Evolutionary conservation across 2,329 filamentous ascomycete genomes (phyloP).

Genomic region (Dissoconium aciculare): DNA sequence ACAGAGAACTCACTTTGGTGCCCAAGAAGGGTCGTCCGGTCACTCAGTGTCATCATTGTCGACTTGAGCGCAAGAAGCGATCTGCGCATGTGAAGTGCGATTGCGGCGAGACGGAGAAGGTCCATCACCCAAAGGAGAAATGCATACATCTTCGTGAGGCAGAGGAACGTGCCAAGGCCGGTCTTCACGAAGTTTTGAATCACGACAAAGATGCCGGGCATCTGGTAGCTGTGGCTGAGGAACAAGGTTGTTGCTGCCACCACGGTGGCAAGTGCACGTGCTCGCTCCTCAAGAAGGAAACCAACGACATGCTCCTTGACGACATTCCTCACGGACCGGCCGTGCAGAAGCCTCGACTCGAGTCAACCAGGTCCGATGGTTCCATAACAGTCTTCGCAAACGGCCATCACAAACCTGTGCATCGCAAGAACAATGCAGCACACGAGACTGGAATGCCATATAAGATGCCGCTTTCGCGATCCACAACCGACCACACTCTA

Average conservation of each 20-base stretch:
- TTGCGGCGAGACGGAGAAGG: conserved; percentile 67
- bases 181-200: conserved; percentile 13
- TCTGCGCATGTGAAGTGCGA: conserved; percentile 92
- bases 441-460: conserved; percentile 49
- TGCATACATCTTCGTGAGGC: conserved; percentile 29
- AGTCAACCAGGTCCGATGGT: conserved; percentile 43
- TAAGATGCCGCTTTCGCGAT: conserved; percentile 44
- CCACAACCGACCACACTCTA: conserved; percentile 35
- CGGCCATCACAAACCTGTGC: conserved; percentile 49
- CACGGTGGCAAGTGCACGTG: conserved; percentile 47
- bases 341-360: conserved; percentile 41
- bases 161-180: conserved; percentile 22
- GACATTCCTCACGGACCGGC: conserved; percentile 24
- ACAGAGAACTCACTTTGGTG: conserved; percentile 83
- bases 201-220: conserved; percentile 16
- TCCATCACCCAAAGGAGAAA: conserved; percentile 41
- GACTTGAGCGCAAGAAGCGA: conserved; percentile 87
- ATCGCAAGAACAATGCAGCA: conserved; percentile 49
- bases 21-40: conserved; percentile 96
- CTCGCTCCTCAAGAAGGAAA: conserved; percentile 42
- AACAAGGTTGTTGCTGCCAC: conserved; percentile 37
- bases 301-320: conserved; percentile 17
- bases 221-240: conserved; percentile 23
- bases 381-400: conserved; percentile 47
- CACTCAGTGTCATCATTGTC: conserved; percentile 95